Evolutionary conservation across 352 stramenopile genomes (phyloP).

Genomic region (Globisporangium camurandrum): DNA sequence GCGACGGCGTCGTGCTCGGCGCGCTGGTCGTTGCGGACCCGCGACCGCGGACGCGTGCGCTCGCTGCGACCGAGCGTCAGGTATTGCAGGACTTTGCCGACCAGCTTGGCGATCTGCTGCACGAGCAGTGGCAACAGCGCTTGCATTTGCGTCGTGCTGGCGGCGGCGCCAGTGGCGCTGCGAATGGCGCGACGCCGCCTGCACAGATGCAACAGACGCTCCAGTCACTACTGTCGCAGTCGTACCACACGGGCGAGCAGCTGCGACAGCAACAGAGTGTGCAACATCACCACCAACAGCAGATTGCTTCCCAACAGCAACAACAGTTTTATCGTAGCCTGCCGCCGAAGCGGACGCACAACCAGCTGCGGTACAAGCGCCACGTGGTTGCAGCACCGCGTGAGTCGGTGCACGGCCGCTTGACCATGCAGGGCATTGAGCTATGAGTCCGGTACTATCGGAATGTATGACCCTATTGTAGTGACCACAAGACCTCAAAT

Average conservation of each 20-base stretch:
- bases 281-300: constrained; percentile 13
- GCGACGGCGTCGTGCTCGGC: constrained; percentile 44
- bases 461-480: too few species aligned
- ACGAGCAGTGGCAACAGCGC: constrained; percentile 32
- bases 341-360: too few species aligned
- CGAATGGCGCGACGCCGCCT: constrained; percentile 15
- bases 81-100: constrained; percentile 32
- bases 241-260: constrained; percentile 41
- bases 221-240: constrained; percentile 38
- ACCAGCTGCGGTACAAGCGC: constrained; percentile 1
- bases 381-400: background rate
- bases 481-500: too few species aligned
- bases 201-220: constrained; percentile 36
- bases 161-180: too few species aligned
- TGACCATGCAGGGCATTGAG: constrained; percentile 13
- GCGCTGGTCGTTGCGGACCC: constrained; percentile 50
- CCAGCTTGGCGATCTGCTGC: constrained; percentile 35
- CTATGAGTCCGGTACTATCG: constrained; percentile 3
- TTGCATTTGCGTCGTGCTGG: constrained; percentile 15
- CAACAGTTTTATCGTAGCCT: background rate
- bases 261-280: constrained; percentile 47
- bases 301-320: background rate
- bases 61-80: constrained; percentile 22
- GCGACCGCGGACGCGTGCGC: constrained; percentile 17
- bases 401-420: constrained; percentile 6